Base-by-base conservation (phyloP, 2,329 filamentous ascomycete genomes). In the Colletotrichum euphorbiae region DNA sequence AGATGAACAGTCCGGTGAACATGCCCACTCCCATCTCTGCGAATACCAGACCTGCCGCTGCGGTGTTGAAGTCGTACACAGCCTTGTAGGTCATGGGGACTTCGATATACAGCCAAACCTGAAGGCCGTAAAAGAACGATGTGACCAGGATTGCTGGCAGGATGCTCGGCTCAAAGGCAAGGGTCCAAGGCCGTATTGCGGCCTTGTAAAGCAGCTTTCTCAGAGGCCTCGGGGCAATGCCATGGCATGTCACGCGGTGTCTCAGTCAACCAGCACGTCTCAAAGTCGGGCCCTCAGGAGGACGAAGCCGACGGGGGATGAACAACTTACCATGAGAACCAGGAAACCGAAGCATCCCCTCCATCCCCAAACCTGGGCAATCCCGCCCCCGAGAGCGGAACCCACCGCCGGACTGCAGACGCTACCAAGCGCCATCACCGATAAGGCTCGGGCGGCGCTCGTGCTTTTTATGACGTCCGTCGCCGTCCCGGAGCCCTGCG, bases 121-220 rank as follows among this genome's bases (percentile, higher is more conserved):
- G 57, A 12, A 67, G 62, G 15, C 57, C 56, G 36, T 62, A 62
- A 57, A 62, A 69, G 38, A 62, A 69, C n/a, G 62, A 55, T 4
- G 12, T 66, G 15, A 60, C 50, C 36, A 57, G 9, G 28, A 56
- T 67, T 6, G 55, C 66, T 1, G 43, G 50, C 42, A 69, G 11
- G 6, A 69, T 52, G 31, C 54, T 60, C 9, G 48, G 54, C 42
- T 59, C 48, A 9, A 65, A 59, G 13, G 38, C 50, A 7, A 67
- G 17, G 9, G 50, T 9, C 33, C 48, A 43, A 8, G 50, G 59
- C 0, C 64, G 50, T 4, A 45, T 67, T 7, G 58, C 59, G 13
- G 59, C 50, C 45, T 67, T 57, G 17, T 31, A 40, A 24, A 67
- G 59, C 33, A 67, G 24, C 6, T 15, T 28, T 15, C 43, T 50